phyloP scores from a whole-genome alignment of 495 filamentous ascomycete species.

The Sporormia fimetaria region DNA sequence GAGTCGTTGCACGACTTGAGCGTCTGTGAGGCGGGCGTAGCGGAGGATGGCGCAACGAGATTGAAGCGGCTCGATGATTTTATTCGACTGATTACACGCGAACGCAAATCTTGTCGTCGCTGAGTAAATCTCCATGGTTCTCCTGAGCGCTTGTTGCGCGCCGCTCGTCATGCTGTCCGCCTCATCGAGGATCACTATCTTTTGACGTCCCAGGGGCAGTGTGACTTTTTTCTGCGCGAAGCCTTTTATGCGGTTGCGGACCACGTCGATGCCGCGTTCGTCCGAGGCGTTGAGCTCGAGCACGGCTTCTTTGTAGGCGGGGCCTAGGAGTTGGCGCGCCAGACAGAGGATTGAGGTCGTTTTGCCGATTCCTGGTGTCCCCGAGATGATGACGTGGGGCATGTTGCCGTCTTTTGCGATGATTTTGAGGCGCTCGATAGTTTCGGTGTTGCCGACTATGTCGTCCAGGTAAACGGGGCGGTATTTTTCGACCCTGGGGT shows the following conservation, averaged over 20 bases:
- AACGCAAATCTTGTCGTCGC: conserved; percentile 95
- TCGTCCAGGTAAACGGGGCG: conserved; percentile 89
- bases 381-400: conserved; percentile 97
- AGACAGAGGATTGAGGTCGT: conserved; percentile 93
- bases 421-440: conserved; percentile 93
- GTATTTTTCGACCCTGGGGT: conserved; percentile 91
- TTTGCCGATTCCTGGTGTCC: conserved; percentile 99
- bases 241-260: conserved; percentile 95
- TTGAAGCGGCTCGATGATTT: conserved; percentile 97
- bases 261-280: conserved; percentile 97
- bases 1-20: conserved; percentile 78
- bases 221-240: conserved; percentile 99
- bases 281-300: conserved; percentile 93
- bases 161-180: conserved; percentile 94
- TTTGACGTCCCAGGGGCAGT: conserved; percentile 78
- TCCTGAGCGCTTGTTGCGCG: conserved; percentile 86
- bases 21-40: conserved; percentile 84
- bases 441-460: conserved; percentile 94
- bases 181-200: conserved; percentile 95
- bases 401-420: conserved; percentile 99
- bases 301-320: conserved; percentile 95
- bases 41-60: conserved; percentile 93
- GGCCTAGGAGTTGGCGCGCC: conserved; percentile 80
- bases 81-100: conserved; percentile 97
- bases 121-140: conserved; percentile 99